Evolutionary conservation across 192 early-diverging fungal genomes (phyloP).

Genomic region (Coemansia brasiliensis): DNA sequence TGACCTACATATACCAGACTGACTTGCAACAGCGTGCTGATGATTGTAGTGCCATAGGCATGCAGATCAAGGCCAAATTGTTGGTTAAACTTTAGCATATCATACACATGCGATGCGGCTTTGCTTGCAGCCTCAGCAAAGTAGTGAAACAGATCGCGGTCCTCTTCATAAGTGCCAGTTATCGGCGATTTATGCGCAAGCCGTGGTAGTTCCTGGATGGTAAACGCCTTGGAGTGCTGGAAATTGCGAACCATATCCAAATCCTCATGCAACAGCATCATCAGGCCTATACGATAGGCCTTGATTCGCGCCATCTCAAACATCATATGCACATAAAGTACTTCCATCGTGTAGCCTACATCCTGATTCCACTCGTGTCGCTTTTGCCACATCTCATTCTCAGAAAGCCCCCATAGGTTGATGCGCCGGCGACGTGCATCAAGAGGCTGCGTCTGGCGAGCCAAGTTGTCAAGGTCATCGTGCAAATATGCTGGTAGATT

Average conservation of each 20-base stretch:
- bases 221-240: slow-evolving; percentile 44
- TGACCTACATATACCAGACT: slow-evolving; percentile 48
- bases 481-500: slow-evolving; percentile 31
- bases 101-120: slow-evolving; percentile 37
- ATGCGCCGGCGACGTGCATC: slow-evolving; percentile 40
- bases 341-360: slow-evolving; percentile 43
- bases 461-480: slow-evolving; percentile 36
- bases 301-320: slow-evolving; percentile 48
- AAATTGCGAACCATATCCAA: slow-evolving; percentile 56
- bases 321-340: slow-evolving; percentile 52
- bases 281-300: slow-evolving; percentile 50
- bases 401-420: slow-evolving; percentile 46
- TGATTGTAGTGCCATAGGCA: slow-evolving; percentile 36
- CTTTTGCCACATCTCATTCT: slow-evolving; percentile 54
- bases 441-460: slow-evolving; percentile 45
- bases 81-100: slow-evolving; percentile 50
- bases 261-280: slow-evolving; percentile 49
- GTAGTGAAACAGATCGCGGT: slow-evolving; percentile 28
- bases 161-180: slow-evolving; percentile 22
- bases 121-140: slow-evolving; percentile 21
- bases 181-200: slow-evolving; percentile 16
- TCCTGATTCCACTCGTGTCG: slow-evolving; percentile 55
- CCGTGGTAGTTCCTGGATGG: slow-evolving; percentile 29
- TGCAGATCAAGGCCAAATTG: slow-evolving; percentile 53
- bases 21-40: slow-evolving; percentile 46